These are phyloP conservation scores for Lactarius deliciosus DNA, from an alignment of 768 basidiomycete species.

Conservation along the genomic window DNA sequence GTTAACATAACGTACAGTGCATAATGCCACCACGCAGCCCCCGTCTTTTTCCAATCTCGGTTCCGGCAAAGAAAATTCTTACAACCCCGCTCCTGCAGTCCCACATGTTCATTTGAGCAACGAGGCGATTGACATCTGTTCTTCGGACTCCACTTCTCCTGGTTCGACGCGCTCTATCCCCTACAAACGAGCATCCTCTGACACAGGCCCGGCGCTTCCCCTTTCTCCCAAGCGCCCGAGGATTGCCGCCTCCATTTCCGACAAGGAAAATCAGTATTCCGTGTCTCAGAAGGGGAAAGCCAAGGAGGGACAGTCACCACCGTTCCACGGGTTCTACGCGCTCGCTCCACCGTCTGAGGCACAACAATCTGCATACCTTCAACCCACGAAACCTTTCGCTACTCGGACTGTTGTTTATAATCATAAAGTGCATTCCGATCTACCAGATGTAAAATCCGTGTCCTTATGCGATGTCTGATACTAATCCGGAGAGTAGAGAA, in stretches of 20 bases:
- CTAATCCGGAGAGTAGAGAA: slow-evolving; percentile 14
- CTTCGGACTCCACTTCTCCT: slow-evolving; percentile 18
- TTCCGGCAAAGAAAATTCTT: slow-evolving; percentile 23
- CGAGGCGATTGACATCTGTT: slow-evolving; percentile 26
- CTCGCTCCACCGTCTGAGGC: not conserved
- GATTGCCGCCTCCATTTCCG: not conserved
- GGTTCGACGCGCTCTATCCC: slow-evolving; percentile 11
- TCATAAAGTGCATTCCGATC: slow-evolving; percentile 17
- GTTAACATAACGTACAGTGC: not conserved
- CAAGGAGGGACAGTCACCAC: not conserved
- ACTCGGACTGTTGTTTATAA: not conserved
- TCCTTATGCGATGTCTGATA: not conserved
- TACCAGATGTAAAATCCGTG: slow-evolving; percentile 13
- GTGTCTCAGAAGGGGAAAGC: slow-evolving; percentile 17
- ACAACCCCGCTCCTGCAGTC: slow-evolving; percentile 1
- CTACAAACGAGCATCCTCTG: slow-evolving; percentile 18
- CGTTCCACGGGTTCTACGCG: not conserved
- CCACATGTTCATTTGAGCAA: slow-evolving; percentile 9
- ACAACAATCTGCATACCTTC: not conserved
- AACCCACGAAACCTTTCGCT: not conserved
- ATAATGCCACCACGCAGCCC: slow-evolving; percentile 1
- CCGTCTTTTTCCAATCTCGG: slow-evolving; percentile 21
- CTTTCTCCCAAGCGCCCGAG: slow-evolving; percentile 20
- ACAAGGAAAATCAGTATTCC: slow-evolving; percentile 20
- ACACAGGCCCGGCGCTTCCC: slow-evolving; percentile 8